Percentiles rank a stretch among this genome's conserved stretches.
phyloP scores from a whole-genome alignment of 768 basidiomycete genomes.

The Tylopilus rubrobrunneus region DNA sequence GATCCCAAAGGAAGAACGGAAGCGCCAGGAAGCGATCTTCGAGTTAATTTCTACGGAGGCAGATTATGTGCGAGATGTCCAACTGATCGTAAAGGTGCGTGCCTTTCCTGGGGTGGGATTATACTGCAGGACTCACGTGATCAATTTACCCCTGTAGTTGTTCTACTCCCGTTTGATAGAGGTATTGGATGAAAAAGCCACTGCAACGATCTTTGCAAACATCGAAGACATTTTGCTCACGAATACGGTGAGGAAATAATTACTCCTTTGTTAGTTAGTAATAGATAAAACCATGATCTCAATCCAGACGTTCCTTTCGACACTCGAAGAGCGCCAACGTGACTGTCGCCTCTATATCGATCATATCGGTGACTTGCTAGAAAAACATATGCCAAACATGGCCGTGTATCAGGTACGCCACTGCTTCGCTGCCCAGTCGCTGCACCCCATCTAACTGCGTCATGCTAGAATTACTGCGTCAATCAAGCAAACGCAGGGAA shows the following conservation, averaged over 20 bases:
- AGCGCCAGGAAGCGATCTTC: constrained; percentile 93
- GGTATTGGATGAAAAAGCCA: constrained; percentile 69
- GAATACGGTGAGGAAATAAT: constrained; percentile 60
- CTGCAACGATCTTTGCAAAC: constrained; percentile 85
- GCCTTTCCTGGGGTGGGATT: background rate
- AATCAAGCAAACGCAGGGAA: constrained; percentile 80
- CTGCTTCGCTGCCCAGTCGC: background rate
- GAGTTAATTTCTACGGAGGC: constrained; percentile 91
- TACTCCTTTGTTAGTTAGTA: background rate
- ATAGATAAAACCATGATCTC: background rate
- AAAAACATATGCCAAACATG: constrained; percentile 73
- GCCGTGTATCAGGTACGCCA: constrained; percentile 67
- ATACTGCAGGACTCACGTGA: background rate
- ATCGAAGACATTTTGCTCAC: constrained; percentile 88
- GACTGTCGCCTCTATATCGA: constrained; percentile 90
- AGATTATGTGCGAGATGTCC: constrained; percentile 87
- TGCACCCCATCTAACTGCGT: background rate
- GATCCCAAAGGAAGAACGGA: constrained; percentile 74
- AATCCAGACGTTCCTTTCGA: constrained; percentile 72
- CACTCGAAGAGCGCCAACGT: constrained; percentile 87
- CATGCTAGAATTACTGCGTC: constrained; percentile 75
- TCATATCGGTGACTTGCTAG: constrained; percentile 79
- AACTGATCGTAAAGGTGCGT: constrained; percentile 83
- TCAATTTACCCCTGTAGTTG: constrained; percentile 40
- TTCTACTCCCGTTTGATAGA: constrained; percentile 82